Evolutionary conservation across 305 asterid genomes (phyloP).

Genomic region (Fraxinus ornus): DNA sequence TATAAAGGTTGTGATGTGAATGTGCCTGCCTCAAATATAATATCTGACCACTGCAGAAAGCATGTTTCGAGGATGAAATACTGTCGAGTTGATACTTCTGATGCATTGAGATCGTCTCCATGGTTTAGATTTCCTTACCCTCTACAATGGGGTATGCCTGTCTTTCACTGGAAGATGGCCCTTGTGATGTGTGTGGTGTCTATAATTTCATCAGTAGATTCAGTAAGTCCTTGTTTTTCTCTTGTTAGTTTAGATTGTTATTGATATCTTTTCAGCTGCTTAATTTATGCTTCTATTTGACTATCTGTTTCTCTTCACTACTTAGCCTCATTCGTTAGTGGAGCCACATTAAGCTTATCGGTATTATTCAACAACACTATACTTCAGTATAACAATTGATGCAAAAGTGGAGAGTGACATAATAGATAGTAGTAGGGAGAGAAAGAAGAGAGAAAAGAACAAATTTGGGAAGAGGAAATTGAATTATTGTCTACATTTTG

Average conservation of each 20-base stretch:
- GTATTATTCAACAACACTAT: not conserved
- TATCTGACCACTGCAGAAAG: constrained; percentile 83
- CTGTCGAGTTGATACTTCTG: constrained; percentile 91
- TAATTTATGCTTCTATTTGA: not conserved
- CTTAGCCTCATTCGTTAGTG: not conserved
- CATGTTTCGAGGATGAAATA: constrained; percentile 75
- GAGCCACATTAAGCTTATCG: not conserved
- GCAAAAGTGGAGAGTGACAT: not conserved
- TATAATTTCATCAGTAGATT: constrained; percentile 84
- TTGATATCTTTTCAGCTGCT: not conserved
- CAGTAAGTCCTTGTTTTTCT: constrained; percentile 57
- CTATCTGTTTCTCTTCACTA: not conserved
- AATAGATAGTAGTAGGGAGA: not conserved
- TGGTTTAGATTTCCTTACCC: constrained; percentile 99
- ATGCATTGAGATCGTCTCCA: constrained; percentile 76
- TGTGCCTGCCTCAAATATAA: constrained; percentile 68
- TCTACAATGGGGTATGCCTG: constrained; percentile 95
- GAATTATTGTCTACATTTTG: not conserved
- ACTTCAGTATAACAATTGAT: not conserved
- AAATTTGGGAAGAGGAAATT: not conserved
- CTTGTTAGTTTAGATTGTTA: constrained; percentile 15
- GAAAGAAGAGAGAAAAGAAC: not conserved
- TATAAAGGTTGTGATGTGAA: constrained; percentile 79
- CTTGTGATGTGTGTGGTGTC: constrained; percentile 94
- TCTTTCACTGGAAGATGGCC: constrained; percentile 90